Percentiles rank a stretch among this genome's conserved stretches.
Evolutionary conservation across 2,329 filamentous ascomycete species (phyloP).

Genomic region (Xylariaceae sp.): DNA sequence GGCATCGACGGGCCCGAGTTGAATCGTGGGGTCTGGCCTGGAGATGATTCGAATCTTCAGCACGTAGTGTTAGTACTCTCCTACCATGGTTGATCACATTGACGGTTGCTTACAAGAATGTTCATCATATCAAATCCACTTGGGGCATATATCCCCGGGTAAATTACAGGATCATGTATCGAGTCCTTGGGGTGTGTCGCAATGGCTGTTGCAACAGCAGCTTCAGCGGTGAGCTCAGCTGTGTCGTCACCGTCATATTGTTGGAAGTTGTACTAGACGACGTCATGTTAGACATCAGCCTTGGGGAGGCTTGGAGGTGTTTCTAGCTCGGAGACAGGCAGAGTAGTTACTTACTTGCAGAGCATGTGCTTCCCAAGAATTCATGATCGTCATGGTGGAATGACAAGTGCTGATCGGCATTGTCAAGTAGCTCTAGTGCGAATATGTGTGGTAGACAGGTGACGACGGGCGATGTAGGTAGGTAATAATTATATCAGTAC

Average conservation of each 20-base stretch:
- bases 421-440: neutral
- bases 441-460: too few relatives aligned
- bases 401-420: constrained; percentile 3
- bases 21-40: constrained; percentile 70
- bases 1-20: constrained; percentile 78
- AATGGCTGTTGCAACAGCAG: neutral
- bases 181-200: constrained; percentile 15
- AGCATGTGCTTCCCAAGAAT: constrained; percentile 17
- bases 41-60: constrained; percentile 59
- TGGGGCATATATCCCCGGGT: constrained; percentile 53
- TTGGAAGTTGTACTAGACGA: constrained; percentile 11
- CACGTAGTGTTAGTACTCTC: constrained; percentile 1
- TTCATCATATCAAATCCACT: constrained; percentile 56
- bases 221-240: neutral
- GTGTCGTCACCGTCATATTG: neutral
- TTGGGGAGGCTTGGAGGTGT: too few relatives aligned
- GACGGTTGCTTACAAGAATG: constrained; percentile 44
- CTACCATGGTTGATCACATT: neutral
- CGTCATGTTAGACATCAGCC: constrained; percentile 1
- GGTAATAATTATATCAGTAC: too few relatives aligned
- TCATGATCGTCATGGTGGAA: constrained; percentile 7
- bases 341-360: constrained; percentile 14
- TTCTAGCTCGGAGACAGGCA: neutral
- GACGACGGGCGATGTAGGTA: too few relatives aligned
- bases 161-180: constrained; percentile 48